Conservation (phyloP, 2,329 filamentous ascomycete genomes). For the Calycina herbarum region DNA sequence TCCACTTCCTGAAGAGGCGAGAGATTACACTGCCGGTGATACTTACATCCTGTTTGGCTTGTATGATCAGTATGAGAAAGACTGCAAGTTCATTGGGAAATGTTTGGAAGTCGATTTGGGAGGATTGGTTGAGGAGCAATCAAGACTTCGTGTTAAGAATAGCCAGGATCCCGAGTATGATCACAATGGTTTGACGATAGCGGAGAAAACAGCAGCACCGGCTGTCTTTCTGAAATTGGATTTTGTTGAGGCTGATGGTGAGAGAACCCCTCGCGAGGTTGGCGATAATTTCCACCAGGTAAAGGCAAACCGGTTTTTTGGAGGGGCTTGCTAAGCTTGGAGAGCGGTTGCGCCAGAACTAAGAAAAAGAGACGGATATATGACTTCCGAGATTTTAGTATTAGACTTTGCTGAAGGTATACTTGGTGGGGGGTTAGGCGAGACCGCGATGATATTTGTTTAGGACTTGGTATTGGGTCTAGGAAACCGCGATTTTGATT, state of each 20-base stretch:
- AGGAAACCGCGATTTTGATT: too few species aligned
- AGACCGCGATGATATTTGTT: too few species aligned
- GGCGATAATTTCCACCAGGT: not conserved
- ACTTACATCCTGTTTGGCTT: not conserved
- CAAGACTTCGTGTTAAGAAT: not conserved
- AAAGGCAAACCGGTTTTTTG: not conserved
- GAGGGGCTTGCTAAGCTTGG: too few species aligned
- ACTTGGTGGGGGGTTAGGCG: too few species aligned
- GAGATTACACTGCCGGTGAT: constrained; percentile 3
- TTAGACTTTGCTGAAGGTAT: too few species aligned
- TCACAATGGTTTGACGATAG: not conserved
- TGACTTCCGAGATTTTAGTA: too few species aligned
- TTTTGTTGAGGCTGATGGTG: not conserved
- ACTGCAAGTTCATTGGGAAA: not conserved
- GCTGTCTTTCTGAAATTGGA: not conserved
- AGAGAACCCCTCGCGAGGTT: not conserved
- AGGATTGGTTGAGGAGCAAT: not conserved
- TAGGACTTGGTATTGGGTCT: too few species aligned
- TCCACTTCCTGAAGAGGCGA: not conserved
- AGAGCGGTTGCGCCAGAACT: too few species aligned
- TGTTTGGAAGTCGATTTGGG: not conserved
- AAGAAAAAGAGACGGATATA: too few species aligned
- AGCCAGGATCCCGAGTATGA: not conserved
- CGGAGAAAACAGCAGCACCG: not conserved
- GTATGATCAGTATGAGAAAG: not conserved